Evolutionary conservation across 164 flowering plant genomes (phyloP).

Genomic region (Dillenia turbinata): DNA sequence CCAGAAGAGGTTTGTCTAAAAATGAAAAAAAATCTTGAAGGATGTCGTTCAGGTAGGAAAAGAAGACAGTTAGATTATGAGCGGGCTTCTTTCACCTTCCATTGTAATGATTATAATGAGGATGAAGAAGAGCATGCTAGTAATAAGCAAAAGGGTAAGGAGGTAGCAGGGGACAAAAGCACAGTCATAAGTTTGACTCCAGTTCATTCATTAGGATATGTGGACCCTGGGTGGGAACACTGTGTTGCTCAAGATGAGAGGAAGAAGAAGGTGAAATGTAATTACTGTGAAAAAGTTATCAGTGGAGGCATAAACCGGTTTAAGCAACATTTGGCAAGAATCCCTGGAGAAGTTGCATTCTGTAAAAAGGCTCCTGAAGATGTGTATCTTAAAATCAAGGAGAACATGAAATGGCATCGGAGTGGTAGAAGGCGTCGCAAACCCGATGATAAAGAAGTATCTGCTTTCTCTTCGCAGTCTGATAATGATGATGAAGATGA

Average conservation of each 20-base stretch:
- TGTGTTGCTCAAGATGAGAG: constrained; percentile 62
- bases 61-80: constrained; percentile 44
- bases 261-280: constrained; percentile 74
- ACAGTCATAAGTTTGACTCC: constrained; percentile 42
- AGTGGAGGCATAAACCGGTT: constrained; percentile 80
- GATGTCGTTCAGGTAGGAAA: constrained; percentile 49
- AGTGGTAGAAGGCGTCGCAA: constrained; percentile 53
- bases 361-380: constrained; percentile 70
- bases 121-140: constrained; percentile 36
- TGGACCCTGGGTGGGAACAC: constrained; percentile 76
- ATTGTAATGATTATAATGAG: constrained; percentile 40
- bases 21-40: constrained; percentile 64
- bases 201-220: constrained; percentile 67
- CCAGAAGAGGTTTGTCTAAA: constrained; percentile 56
- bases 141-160: constrained; percentile 45
- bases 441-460: constrained; percentile 42
- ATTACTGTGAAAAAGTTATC: constrained; percentile 65
- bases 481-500: constrained; percentile 49
- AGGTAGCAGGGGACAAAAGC: constrained; percentile 33
- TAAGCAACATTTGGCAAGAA: constrained; percentile 76
- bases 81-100: constrained; percentile 31
- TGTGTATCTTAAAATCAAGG: constrained; percentile 64
- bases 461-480: constrained; percentile 36
- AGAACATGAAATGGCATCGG: constrained; percentile 78
- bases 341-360: constrained; percentile 74